Conservation (phyloP, 2,329 filamentous ascomycete genomes). For the Pyrenochaeta sp. region DNA sequence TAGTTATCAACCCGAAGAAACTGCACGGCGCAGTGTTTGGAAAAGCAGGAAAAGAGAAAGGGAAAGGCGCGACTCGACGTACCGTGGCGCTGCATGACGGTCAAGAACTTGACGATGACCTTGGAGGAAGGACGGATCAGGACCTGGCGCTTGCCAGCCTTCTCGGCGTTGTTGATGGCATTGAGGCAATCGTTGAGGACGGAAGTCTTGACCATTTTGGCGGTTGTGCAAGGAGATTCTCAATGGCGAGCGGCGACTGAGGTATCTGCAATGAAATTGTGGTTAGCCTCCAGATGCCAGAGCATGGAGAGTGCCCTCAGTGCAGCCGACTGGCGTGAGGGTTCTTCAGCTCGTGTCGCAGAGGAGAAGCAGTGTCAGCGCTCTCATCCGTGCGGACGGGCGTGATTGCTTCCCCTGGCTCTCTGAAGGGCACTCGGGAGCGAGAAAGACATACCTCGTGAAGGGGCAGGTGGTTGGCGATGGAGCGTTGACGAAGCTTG, state of each 20-base stretch:
- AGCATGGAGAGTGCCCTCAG: slow-evolving; percentile 72
- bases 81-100: slow-evolving; percentile 99
- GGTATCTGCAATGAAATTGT: slow-evolving; percentile 60
- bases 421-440: slow-evolving; percentile 58
- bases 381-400: slow-evolving; percentile 32
- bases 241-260: slow-evolving; percentile 69
- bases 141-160: slow-evolving; percentile 99
- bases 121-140: slow-evolving; percentile 97
- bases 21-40: no score
- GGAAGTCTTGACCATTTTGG: slow-evolving; percentile 98
- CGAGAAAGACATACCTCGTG: slow-evolving; percentile 47
- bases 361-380: slow-evolving; percentile 59
- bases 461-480: slow-evolving; percentile 34
- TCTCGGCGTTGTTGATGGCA: slow-evolving; percentile 99
- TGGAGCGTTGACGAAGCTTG: slow-evolving; percentile 23
- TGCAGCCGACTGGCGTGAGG: slow-evolving; percentile 61
- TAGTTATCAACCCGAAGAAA: slow-evolving; percentile 99
- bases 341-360: slow-evolving; percentile 71
- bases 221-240: slow-evolving; percentile 78
- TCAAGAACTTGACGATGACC: slow-evolving; percentile 99
- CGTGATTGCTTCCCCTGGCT: slow-evolving; percentile 58
- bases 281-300: slow-evolving; percentile 71
- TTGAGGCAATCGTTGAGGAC: slow-evolving; percentile 99
- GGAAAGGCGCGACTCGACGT: slow-evolving; percentile 58
- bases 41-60: slow-evolving; percentile 18